Base-by-base conservation (phyloP, 192 early-diverging fungal species). In the Entomortierella lignicola region DNA sequence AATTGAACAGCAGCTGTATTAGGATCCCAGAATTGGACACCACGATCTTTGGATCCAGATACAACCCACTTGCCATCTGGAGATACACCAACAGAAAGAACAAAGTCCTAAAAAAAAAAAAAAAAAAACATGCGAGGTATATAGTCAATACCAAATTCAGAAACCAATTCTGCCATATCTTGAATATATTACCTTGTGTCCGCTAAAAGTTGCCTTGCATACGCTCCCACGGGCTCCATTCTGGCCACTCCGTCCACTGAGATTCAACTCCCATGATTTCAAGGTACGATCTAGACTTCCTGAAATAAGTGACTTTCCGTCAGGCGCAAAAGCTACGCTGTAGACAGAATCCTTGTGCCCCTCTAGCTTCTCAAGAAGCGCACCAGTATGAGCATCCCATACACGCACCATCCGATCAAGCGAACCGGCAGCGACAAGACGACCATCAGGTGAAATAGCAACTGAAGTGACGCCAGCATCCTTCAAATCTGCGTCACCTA, bases 321-420 rank as follows among this genome's bases (percentile, higher is more conserved):
- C 95, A 8, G 94, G 95, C 25, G 94, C 88, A 73, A 99, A 98
- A 2, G 97, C 94, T 32, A 99, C 95, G 7, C 94, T 92, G 71
- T 99, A 98, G 30, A 99, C 97, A 43, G 93, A 94, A 71, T 98
- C 94, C 70, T 94, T 93, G 87, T 99, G 97, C 0, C 97, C 95
- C 68, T 97, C 95, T 52, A 99, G 88, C 42, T 94, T 89, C 83
- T 98, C 95, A 41, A 97, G 82, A 7, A 95, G 81, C n/a, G 83
- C 69, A 21, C 94, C 94, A 27, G 92, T 91, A 26, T 88, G 70
- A 15, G 91, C 82, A 72, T 99, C 97, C 96, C 95, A 99, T 27
- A 99, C 84, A 26, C 97, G 91, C 25, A 98, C 90, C 84, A 94
- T 94, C 61, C 94, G 90, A 84, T 99, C 97, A 58, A 98, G 85